Percentiles rank a stretch among this genome's conserved stretches.
These are phyloP conservation scores for Butyriboletus appendiculatus DNA, from an alignment of 1,284 basidiomycete genomes.

Conservation along the genomic window DNA sequence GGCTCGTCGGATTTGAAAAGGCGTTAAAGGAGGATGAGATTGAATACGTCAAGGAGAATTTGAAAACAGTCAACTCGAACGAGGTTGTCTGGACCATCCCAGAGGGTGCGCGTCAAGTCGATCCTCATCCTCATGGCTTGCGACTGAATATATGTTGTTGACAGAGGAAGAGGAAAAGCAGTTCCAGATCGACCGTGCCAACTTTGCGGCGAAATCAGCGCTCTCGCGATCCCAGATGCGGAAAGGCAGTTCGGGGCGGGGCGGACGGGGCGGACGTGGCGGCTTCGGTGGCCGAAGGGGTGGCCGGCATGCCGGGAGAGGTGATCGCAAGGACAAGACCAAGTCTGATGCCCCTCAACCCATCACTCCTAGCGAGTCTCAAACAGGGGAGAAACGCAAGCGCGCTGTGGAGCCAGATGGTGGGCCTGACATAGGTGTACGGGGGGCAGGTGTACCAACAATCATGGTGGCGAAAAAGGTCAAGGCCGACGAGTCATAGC, in stretches of 20 bases:
- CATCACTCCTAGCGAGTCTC: constrained; percentile 34
- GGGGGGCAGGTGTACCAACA: constrained; percentile 59
- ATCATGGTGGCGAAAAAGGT: constrained; percentile 59
- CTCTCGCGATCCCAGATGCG: constrained; percentile 38
- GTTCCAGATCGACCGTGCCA: constrained; percentile 72
- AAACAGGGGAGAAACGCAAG: constrained; percentile 70
- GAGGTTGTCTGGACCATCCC: constrained; percentile 62
- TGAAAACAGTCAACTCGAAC: constrained; percentile 62
- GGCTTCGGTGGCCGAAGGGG: constrained; percentile 48
- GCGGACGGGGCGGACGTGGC: constrained; percentile 44
- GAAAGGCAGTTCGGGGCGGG: constrained; percentile 30
- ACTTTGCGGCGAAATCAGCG: constrained; percentile 57
- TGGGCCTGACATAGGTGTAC: constrained; percentile 61
- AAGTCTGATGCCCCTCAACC: constrained; percentile 15
- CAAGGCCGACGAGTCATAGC: constrained; percentile 48
- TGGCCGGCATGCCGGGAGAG: constrained; percentile 32
- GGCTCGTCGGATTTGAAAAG: constrained; percentile 75
- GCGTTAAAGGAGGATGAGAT: constrained; percentile 68
- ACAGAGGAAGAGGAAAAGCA: constrained; percentile 63
- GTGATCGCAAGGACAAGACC: constrained; percentile 26
- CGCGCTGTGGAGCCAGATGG: constrained; percentile 75
- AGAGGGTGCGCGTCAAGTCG: constrained; percentile 46
- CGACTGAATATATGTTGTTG: neutral
- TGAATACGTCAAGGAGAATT: constrained; percentile 57
- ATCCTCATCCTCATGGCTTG: neutral